phyloP scores from a whole-genome alignment of 441 rosid species.

The Populus hybrid region DNA sequence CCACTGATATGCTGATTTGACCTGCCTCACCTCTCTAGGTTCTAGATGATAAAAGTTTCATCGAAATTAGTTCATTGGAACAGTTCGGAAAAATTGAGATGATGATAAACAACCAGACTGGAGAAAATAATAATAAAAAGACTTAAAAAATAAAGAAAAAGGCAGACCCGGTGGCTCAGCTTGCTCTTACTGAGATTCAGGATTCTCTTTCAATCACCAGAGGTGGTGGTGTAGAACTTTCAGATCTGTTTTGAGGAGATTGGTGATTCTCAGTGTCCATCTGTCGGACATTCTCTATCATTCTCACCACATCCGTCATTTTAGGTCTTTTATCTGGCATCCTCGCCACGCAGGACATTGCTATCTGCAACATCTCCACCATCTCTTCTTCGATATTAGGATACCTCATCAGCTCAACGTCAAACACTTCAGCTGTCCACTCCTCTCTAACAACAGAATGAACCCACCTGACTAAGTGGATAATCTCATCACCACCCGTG shows the following conservation, averaged over 20 bases:
- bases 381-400: slow-evolving; percentile 95
- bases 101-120: slow-evolving; percentile 13
- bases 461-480: slow-evolving; percentile 95
- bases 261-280: slow-evolving; percentile 35
- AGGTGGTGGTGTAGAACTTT: slow-evolving; percentile 53
- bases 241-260: slow-evolving; percentile 52
- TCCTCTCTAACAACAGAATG: slow-evolving; percentile 93
- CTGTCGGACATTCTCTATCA: slow-evolving; percentile 62
- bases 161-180: neutral
- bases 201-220: slow-evolving; percentile 24
- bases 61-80: slow-evolving; percentile 13
- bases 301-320: slow-evolving; percentile 64
- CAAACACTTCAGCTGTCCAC: slow-evolving; percentile 98
- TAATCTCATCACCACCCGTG: slow-evolving; percentile 72
- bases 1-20: neutral
- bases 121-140: slow-evolving; percentile 2
- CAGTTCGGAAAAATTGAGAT: neutral
- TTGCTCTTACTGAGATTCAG: slow-evolving; percentile 10
- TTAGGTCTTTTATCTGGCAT: slow-evolving; percentile 81
- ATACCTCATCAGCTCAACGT: slow-evolving; percentile 70
- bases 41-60: neutral
- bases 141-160: slow-evolving; percentile 3
- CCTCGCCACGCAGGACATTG: slow-evolving; percentile 83
- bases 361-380: slow-evolving; percentile 97
- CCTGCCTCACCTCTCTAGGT: neutral